phyloP scores from a whole-genome alignment of 805 yeast species.

The Saccharomycopsis microspora region DNA sequence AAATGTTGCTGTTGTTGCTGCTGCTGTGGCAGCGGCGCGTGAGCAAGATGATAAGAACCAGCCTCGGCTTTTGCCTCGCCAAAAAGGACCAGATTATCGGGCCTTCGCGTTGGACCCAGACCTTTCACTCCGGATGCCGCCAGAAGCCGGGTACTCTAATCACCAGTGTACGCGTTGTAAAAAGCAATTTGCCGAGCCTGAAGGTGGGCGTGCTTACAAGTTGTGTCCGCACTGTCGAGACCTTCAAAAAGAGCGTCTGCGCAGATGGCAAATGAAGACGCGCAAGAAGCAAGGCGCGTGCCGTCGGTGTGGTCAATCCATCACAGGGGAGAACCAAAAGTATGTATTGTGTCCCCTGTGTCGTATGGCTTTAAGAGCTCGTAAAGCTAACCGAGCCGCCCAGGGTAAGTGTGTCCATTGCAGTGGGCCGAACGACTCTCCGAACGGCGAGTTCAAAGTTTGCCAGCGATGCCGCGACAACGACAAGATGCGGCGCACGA shows the following conservation, averaged over 20 bases:
- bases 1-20: constrained; percentile 19
- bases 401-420: constrained; percentile 63
- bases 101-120: constrained; percentile 19
- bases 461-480: constrained; percentile 53
- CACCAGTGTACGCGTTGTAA: constrained; percentile 45
- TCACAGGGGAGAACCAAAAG: constrained; percentile 37
- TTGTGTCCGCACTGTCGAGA: constrained; percentile 57
- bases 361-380: constrained; percentile 38
- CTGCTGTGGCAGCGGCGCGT: constrained; percentile 17
- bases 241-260: constrained; percentile 47
- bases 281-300: constrained; percentile 52
- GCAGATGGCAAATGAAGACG: constrained; percentile 55
- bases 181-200: constrained; percentile 39
- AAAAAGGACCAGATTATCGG: background rate
- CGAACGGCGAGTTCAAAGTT: constrained; percentile 43
- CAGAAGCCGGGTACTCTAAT: no score
- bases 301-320: constrained; percentile 47
- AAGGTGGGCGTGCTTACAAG: constrained; percentile 34
- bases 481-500: constrained; percentile 45
- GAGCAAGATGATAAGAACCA: background rate
- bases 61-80: background rate
- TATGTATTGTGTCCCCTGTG: constrained; percentile 54
- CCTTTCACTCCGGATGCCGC: no score
- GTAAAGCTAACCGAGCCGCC: constrained; percentile 48
- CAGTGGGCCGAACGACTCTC: constrained; percentile 40